phyloP scores from a whole-genome alignment of 768 basidiomycete genomes.

The Mycena leptocephala region DNA sequence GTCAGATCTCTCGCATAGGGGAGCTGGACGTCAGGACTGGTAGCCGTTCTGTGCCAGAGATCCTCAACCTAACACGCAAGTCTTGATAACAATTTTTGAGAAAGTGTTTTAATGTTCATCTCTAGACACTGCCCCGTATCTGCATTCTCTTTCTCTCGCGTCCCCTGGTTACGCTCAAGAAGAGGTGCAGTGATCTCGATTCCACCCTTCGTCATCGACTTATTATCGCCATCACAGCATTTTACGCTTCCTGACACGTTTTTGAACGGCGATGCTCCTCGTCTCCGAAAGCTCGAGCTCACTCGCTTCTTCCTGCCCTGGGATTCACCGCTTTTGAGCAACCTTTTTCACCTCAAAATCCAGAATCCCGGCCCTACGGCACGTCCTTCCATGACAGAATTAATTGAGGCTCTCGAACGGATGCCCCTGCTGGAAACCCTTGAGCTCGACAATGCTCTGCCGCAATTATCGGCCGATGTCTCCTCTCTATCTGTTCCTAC shows the following conservation, averaged over 20 bases:
- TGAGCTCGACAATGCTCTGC: constrained; percentile 55
- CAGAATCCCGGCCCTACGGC: constrained; percentile 42
- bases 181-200: background rate
- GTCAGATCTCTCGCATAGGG: constrained; percentile 52
- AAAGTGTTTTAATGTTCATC: constrained; percentile 32
- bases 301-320: constrained; percentile 52
- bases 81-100: background rate
- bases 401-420: constrained; percentile 51
- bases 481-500: constrained; percentile 5
- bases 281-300: constrained; percentile 55
- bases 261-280: constrained; percentile 51
- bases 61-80: constrained; percentile 41
- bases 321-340: constrained; percentile 52
- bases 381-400: constrained; percentile 49
- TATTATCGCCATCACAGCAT: constrained; percentile 22
- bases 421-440: constrained; percentile 53
- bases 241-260: constrained; percentile 45
- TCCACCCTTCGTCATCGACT: constrained; percentile 25
- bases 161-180: constrained; percentile 37
- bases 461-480: constrained; percentile 35
- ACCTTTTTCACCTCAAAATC: constrained; percentile 57
- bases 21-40: constrained; percentile 49
- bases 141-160: constrained; percentile 49
- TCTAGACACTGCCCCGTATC: constrained; percentile 45
- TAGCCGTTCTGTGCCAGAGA: constrained; percentile 41